Base-by-base conservation (phyloP, 2,329 filamentous ascomycete genomes). In the Zelopaecilomyces penicillatus region DNA sequence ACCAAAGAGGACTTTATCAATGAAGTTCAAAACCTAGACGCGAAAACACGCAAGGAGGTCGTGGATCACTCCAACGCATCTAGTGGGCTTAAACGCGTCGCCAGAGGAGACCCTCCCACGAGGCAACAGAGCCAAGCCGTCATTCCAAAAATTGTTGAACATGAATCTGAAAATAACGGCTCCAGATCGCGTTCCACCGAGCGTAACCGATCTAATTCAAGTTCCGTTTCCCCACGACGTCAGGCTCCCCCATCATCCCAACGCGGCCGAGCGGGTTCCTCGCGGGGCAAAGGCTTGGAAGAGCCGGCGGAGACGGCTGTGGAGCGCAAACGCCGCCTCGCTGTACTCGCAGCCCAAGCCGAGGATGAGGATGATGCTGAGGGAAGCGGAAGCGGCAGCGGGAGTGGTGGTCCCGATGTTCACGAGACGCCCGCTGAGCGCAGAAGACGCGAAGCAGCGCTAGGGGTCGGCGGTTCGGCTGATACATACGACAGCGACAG, bases 1-100 rank as follows among this genome's bases (percentile, higher is more conserved):
- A 89, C 76, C 50, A 90, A 90, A 65, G 79, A 83, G 4, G 85
- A 89, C 57, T 91, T 93, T 58, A 80, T 93, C 49, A 70, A 75
- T 39, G 80, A 87, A 58, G 82, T 93, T 57, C 78, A 81, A 51
- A 77, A 80, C 51, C 71, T 91, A 48, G 85, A 91, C 58, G 76
- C 78, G 27, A 78, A 78, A 56, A 78, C 81, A 10, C 74, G 75
- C 5, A 68, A 66, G 32, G 72, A 78, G 47, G 69, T 78, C 2
- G 65, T 79, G 4, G 71, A 76, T 33, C 66, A 69, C 44, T 77
- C 74, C 0, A 64, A 57, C 5, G 74, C 73, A 1, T 66, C 74
- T 0, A 62, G 65, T 4, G 65, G 63, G 1, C 57, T 78, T 53
- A 78, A 78, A 61, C 65, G 62, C 5, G 57, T 73, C 12, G 77